Base-by-base conservation (phyloP, 805 yeast species). In the Wickerhamiella sorbophila region DNA sequence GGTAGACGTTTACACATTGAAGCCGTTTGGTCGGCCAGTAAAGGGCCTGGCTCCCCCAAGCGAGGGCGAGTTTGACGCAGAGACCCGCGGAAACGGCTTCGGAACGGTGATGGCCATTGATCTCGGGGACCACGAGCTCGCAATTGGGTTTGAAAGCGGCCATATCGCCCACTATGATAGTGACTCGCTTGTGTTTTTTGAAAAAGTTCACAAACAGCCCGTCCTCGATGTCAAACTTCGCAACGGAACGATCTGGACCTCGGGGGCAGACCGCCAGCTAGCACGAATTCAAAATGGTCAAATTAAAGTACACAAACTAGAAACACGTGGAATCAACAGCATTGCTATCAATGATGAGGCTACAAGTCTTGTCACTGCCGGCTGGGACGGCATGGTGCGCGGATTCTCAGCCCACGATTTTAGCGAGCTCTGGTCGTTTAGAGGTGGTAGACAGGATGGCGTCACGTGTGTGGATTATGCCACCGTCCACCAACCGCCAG, bases 81-180 rank as follows among this genome's bases (percentile, higher is more conserved):
- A 36, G 21, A 16, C 33, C 15, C 43, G 45, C 14, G 42, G 48
- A 14, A 43, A 45, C 3, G 41, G 44, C 35, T 47, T 50, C 29
- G 73, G 67, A 14, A 66, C 72, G 27, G 93, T 93, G 1, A 78
- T 81, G 33, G 70, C 79, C 12, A 80, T 84, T 85, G 69, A 66
- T 36, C 50, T 79, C 2, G 50, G 69, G 1, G 51, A 50, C 9
- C 27, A 40, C 3, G 49, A 53, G 2, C 46, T 55, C 8, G 43
- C 57, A 15, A 63, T 78, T 4, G 94, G 93, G 1, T 83, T 71
- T 53, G 94, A 83, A 55, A 76, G 81, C 15, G 94, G 94, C 0
- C 76, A 72, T 49, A 65, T 74, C 5, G 59, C 61, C 1, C 50
- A 59, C 1, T 61, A 53, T 22, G 39, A 48, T 3, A 21, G 35